phyloP scores from a whole-genome alignment of 345 rosid genomes.

The Rhizophora mangle region DNA sequence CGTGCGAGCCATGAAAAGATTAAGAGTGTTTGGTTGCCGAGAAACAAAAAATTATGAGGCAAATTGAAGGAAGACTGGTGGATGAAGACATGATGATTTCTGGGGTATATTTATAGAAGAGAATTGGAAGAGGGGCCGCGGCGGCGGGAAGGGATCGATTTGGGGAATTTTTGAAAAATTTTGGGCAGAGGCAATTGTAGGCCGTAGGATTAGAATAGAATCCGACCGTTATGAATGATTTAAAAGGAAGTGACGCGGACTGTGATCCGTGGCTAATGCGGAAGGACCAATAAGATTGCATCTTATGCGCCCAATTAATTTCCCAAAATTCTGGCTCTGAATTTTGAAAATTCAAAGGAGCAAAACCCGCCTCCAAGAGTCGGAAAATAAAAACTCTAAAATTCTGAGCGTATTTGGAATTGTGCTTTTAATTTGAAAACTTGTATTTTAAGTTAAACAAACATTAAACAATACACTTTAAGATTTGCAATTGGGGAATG shows the following conservation, averaged over 20 bases:
- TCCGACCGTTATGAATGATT: slow-evolving; percentile 11
- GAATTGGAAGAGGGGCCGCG: neutral
- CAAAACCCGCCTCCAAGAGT: too few species aligned
- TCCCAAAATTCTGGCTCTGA: too few species aligned
- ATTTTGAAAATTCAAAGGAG: too few species aligned
- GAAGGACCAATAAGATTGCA: slow-evolving; percentile 1
- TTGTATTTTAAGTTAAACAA: too few species aligned
- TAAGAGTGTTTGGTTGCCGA: neutral
- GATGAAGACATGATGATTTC: too few species aligned
- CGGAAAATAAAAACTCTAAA: too few species aligned
- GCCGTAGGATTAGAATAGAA: neutral
- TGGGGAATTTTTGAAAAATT: slow-evolving; percentile 1
- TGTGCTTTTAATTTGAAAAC: too few species aligned
- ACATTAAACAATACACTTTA: too few species aligned
- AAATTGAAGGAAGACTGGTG: neutral
- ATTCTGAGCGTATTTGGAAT: too few species aligned
- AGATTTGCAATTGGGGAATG: too few species aligned
- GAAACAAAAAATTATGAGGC: neutral
- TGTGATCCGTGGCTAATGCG: slow-evolving; percentile 19
- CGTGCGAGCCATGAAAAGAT: slow-evolving; percentile 14
- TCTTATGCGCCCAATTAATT: too few species aligned
- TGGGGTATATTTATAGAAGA: neutral
- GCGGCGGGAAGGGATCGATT: slow-evolving; percentile 8
- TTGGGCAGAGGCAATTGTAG: neutral
- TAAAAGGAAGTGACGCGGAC: slow-evolving; percentile 10